A percentile compares a stretch with the other conserved stretches of the same genome.
Conservation (phyloP, 2,329 filamentous ascomycete genomes). For the Boeremia exigua region DNA sequence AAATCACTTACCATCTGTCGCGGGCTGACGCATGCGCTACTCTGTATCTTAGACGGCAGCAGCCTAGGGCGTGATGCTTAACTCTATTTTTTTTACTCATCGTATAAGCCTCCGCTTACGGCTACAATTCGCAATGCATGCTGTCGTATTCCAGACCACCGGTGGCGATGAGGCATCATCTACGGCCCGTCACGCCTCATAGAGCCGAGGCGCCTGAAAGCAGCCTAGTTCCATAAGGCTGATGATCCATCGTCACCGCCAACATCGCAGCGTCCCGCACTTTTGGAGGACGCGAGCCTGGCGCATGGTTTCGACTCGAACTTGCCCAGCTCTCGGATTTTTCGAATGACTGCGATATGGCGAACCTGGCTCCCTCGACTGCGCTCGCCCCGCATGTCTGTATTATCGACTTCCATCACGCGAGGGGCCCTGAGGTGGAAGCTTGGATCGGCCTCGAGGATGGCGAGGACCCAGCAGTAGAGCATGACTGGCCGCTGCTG, state of each 20-base stretch:
- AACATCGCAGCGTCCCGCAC: constrained; percentile 27
- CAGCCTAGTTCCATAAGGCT: constrained; percentile 30
- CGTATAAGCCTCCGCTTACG: constrained; percentile 1
- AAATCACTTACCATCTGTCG: background rate
- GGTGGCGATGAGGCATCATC: constrained; percentile 5
- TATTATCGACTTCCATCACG: constrained; percentile 62
- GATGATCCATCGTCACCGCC: constrained; percentile 33
- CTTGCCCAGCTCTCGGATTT: constrained; percentile 6
- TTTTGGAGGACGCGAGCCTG: constrained; percentile 27
- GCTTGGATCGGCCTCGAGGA: constrained; percentile 82
- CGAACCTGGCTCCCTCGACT: constrained; percentile 36
- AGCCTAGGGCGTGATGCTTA: constrained; percentile 1
- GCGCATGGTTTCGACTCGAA: constrained; percentile 10
- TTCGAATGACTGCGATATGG: constrained; percentile 42
- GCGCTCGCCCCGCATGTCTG: constrained; percentile 49
- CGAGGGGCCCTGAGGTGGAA: constrained; percentile 86
- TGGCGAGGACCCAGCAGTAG: constrained; percentile 75
- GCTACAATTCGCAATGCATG: background rate
- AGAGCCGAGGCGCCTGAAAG: constrained; percentile 23
- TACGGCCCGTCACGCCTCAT: constrained; percentile 10
- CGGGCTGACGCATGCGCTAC: background rate
- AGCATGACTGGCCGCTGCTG: constrained; percentile 89
- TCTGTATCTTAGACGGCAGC: background rate
- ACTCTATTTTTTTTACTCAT: background rate
- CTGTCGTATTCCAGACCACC: constrained; percentile 1